A percentile compares a stretch with the other conserved stretches of the same genome.
Conservation (phyloP, 2,329 filamentous ascomycete species). For the Phoma sp. region DNA sequence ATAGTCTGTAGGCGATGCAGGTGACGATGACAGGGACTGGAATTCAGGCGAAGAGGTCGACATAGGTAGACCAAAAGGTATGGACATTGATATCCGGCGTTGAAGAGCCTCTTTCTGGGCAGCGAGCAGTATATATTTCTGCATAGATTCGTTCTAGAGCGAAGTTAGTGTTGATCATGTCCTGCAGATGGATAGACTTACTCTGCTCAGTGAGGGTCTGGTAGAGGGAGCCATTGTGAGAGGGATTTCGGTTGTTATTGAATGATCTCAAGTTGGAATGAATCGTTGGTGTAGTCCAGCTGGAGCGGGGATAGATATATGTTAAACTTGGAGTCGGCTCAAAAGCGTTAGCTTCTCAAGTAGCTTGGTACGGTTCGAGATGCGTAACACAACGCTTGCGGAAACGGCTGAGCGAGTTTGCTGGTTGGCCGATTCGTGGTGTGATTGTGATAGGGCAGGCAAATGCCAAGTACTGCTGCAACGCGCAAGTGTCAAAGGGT, state of each 20-base stretch:
- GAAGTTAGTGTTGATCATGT: constrained; percentile 18
- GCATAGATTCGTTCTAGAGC: constrained; percentile 41
- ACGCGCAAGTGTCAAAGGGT: constrained; percentile 22
- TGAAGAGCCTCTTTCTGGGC: constrained; percentile 52
- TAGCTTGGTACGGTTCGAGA: constrained; percentile 18
- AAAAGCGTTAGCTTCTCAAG: constrained; percentile 23
- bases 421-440: constrained; percentile 21
- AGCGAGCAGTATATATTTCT: constrained; percentile 51
- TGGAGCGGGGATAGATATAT: constrained; percentile 25
- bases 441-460: constrained; percentile 23
- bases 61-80: constrained; percentile 43
- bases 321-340: constrained; percentile 8
- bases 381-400: constrained; percentile 21
- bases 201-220: constrained; percentile 33
- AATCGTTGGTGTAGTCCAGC: constrained; percentile 1
- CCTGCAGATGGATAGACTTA: constrained; percentile 18
- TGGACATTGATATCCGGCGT: constrained; percentile 48
- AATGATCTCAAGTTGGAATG: background rate
- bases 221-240: constrained; percentile 27
- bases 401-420: constrained; percentile 19
- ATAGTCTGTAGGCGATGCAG: constrained; percentile 33
- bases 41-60: constrained; percentile 46
- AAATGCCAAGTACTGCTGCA: constrained; percentile 19
- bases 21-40: constrained; percentile 46
- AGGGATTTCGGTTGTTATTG: too few species aligned